Evolutionary conservation across 2,329 filamentous ascomycete genomes (phyloP), one percentile per base, ranked within the genome.

Genomic region (Colletotrichum noveboracense): DNA sequence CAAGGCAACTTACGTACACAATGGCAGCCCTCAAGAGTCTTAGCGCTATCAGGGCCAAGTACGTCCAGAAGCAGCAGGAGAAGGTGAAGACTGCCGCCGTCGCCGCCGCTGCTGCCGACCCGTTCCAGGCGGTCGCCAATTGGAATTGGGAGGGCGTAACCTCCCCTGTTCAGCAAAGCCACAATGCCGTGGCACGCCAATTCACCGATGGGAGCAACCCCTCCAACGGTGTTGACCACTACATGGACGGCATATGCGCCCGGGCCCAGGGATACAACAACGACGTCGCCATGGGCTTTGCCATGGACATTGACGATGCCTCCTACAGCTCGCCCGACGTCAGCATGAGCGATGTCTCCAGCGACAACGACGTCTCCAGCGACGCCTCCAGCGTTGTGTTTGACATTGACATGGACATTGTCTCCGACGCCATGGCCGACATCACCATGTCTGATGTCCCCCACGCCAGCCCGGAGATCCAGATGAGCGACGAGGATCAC

Each of bases 51-150:
- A 52, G 6, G 43, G 43, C 43, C 43, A 24, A 24, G 43, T 52
- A 52, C 43, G n/a, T 52, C 43, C 10, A 21, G 43, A 52, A 21
- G 43, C 43, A 52, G 43, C 43, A 21, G n/a, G 10, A 21, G n/a
- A 52, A 52, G 43, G 14, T 5, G 36, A 21, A 13, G n/a, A 52
- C 43, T 48, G 38, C 38, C 18, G 38, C 16, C 18, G 3, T 43
- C 18, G 38, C 5, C 38, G 38, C 18, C 18, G 5, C 38, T 12
- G 38, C 9, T n/a, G 3, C 38, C 38, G 0, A 48, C 3, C 38
- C 9, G 18, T 21, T 12, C 18, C 0, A 48, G 38, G 18, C 5
- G 0, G 18, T 48, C 0, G 10, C 38, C 18, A 21, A 4, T 48
- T n/a, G 9, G 38, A 21, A n/a, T n/a, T n/a, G 9, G 38, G 18